These are phyloP conservation scores for Myxozyma lipomycoides DNA, from an alignment of 805 yeast species.

Conservation along the genomic window DNA sequence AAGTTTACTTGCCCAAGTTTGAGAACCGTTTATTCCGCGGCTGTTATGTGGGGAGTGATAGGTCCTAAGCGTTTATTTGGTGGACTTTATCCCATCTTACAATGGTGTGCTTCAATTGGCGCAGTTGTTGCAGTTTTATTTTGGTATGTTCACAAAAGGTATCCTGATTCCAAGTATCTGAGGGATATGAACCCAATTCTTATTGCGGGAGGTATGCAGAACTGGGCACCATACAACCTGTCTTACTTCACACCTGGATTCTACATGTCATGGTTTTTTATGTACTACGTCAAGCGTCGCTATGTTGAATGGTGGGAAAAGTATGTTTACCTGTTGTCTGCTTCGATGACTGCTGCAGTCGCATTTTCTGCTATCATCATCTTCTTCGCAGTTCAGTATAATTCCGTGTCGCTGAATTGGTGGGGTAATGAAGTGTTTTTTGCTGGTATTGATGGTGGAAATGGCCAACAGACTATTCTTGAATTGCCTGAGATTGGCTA, in stretches of 20 bases:
- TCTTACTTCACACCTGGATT: conserved; percentile 25
- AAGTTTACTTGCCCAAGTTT: conserved; percentile 44
- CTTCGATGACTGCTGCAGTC: conserved; percentile 58
- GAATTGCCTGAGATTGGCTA: conserved; percentile 31
- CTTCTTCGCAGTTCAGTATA: conserved; percentile 43
- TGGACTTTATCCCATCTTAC: conserved; percentile 24
- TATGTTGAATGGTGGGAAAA: conserved; percentile 55
- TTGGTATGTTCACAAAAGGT: conserved; percentile 4
- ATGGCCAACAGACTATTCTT: conserved; percentile 16
- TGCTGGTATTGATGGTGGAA: conserved; percentile 23
- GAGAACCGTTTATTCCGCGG: conserved; percentile 45
- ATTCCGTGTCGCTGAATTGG: conserved; percentile 44
- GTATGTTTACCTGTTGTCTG: conserved; percentile 50
- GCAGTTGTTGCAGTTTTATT: conserved; percentile 15
- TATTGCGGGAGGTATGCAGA: conserved; percentile 9
- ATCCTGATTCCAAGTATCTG: not conserved
- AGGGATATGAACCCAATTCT: conserved; percentile 15
- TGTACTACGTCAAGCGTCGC: conserved; percentile 43
- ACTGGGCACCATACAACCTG: conserved; percentile 14
- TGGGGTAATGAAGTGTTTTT: conserved; percentile 54
- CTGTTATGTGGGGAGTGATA: conserved; percentile 55
- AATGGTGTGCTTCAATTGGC: conserved; percentile 26
- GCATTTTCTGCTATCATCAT: conserved; percentile 59
- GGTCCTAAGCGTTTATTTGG: conserved; percentile 51
- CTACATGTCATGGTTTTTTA: conserved; percentile 40